These are phyloP conservation scores for Tetrahymena thermophila DNA, from an alignment of 73 alveolate species.

Conservation along the genomic window DNA sequence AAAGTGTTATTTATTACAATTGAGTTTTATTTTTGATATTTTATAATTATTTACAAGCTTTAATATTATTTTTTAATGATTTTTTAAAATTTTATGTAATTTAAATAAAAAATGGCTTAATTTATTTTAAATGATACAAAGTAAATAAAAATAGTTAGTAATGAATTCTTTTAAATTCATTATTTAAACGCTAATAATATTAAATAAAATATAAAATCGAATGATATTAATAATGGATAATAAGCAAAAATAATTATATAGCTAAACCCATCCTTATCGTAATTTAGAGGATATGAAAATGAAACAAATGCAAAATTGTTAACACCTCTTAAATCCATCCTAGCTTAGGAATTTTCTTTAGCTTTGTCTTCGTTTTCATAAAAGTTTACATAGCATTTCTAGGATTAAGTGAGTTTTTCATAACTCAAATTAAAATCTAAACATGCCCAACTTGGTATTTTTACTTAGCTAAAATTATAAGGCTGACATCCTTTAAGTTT, in stretches of 20 bases:
- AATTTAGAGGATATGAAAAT: not conserved
- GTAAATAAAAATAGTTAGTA: no score
- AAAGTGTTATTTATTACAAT: no score
- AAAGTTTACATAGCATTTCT: not conserved
- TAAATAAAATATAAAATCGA: not conserved
- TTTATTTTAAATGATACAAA: no score
- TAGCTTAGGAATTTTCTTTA: not conserved
- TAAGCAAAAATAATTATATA: not conserved
- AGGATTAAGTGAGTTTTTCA: not conserved
- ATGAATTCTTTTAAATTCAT: not conserved
- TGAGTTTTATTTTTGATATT: no score
- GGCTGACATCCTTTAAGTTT: not conserved
- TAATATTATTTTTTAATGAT: no score
- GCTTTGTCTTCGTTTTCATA: not conserved
- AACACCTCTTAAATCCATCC: not conserved
- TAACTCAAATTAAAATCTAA: not conserved
- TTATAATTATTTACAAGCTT: no score
- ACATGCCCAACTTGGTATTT: not conserved
- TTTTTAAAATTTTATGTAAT: no score
- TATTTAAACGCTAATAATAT: not conserved
- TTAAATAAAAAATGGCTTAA: no score
- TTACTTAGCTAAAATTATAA: not conserved
- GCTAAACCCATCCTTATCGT: not conserved
- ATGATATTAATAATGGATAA: not conserved
- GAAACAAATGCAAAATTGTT: not conserved